Conservation (phyloP, 805 yeast genomes). For the Metahyphopichia silvanorum region DNA sequence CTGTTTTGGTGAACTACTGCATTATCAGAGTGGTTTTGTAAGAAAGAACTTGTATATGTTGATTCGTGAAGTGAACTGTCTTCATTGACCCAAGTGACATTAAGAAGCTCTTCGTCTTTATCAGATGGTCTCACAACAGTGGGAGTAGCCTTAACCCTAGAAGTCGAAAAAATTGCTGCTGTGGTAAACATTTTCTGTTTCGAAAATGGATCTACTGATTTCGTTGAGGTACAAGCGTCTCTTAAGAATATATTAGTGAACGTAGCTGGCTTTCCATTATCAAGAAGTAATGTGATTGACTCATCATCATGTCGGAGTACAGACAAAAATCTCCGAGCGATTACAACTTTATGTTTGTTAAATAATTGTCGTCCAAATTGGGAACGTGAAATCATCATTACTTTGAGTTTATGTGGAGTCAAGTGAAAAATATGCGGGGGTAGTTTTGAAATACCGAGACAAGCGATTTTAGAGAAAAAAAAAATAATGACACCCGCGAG, state of each 20-base stretch:
- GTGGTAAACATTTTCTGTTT: constrained; percentile 68
- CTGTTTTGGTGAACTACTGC: constrained; percentile 9
- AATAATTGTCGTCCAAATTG: neutral
- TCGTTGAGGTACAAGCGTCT: constrained; percentile 53
- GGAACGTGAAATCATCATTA: constrained; percentile 1
- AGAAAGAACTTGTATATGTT: constrained; percentile 43
- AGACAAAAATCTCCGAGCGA: constrained; percentile 2
- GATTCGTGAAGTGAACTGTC: constrained; percentile 22
- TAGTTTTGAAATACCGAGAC: constrained; percentile 1
- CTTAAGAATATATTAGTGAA: constrained; percentile 57
- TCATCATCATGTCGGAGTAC: constrained; percentile 17
- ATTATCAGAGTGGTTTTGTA: constrained; percentile 38
- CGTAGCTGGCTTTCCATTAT: constrained; percentile 21
- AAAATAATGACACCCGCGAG: constrained; percentile 24
- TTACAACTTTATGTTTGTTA: neutral
- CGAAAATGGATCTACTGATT: constrained; percentile 52
- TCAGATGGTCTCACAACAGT: constrained; percentile 20
- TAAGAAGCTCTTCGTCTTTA: constrained; percentile 22
- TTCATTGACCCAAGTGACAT: constrained; percentile 36
- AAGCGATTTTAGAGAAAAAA: constrained; percentile 2
- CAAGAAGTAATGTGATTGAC: constrained; percentile 20
- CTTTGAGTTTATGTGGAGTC: too few relatives aligned
- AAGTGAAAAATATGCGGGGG: too few relatives aligned
- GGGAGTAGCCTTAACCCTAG: constrained; percentile 35
- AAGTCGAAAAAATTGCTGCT: constrained; percentile 36